These are phyloP conservation scores for Xylariaceae sp. DNA, from an alignment of 2,329 filamentous ascomycete species.

Conservation along the genomic window DNA sequence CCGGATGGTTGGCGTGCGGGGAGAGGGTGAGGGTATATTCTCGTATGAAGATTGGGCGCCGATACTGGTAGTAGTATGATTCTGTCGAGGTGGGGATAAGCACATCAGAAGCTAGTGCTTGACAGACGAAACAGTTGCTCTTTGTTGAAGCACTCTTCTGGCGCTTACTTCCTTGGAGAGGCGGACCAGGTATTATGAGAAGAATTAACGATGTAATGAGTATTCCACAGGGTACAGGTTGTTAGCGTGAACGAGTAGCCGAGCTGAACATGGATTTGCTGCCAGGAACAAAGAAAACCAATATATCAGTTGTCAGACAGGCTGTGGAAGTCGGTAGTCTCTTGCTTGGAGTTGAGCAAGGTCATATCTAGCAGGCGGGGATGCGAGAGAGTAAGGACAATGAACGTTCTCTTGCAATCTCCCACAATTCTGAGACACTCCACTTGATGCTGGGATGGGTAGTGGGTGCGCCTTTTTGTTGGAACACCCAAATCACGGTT, in stretches of 20 bases:
- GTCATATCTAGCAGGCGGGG: conserved; percentile 18
- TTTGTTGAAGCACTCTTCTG: conserved; percentile 30
- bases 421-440: conserved; percentile 26
- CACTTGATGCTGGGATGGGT: conserved; percentile 13
- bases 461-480: conserved; percentile 8
- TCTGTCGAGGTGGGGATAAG: conserved; percentile 24
- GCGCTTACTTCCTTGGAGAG: conserved; percentile 27
- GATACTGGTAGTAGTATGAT: conserved; percentile 16
- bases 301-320: conserved; percentile 27
- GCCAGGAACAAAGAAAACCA: conserved; percentile 31
- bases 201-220: conserved; percentile 21
- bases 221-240: conserved; percentile 19
- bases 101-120: conserved; percentile 25
- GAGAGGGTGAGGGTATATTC: conserved; percentile 20
- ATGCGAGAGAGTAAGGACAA: conserved; percentile 17
- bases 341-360: conserved; percentile 21
- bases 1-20: conserved; percentile 12
- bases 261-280: conserved; percentile 23
- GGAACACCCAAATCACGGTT: background rate
- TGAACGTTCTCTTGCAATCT: conserved; percentile 23
- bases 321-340: conserved; percentile 22
- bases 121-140: conserved; percentile 30
- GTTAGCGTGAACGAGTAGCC: conserved; percentile 23
- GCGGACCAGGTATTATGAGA: conserved; percentile 20
- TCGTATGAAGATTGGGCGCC: conserved; percentile 22